Evolutionary conservation across 1,139 yeast species (phyloP).

Genomic region (Kodamaea fungicola): DNA sequence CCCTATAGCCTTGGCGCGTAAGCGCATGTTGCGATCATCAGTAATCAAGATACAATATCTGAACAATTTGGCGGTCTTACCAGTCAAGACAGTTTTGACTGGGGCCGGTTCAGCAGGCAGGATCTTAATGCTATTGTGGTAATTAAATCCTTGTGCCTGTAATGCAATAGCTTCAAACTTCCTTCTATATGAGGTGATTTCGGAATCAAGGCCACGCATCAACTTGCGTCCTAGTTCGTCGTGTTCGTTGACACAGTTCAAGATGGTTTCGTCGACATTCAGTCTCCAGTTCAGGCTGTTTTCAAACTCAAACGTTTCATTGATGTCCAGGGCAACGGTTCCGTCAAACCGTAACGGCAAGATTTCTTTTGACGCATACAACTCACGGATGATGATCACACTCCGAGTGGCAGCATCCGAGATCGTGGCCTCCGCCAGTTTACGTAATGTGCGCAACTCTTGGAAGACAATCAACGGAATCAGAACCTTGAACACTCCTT

Average conservation of each 20-base stretch:
- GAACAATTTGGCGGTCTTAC: slow-evolving; percentile 39
- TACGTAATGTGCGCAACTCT: slow-evolving; percentile 69
- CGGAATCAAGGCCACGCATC: slow-evolving; percentile 34
- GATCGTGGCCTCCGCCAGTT: slow-evolving; percentile 70
- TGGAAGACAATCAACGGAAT: slow-evolving; percentile 77
- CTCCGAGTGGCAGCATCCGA: slow-evolving; percentile 82
- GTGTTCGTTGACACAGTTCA: slow-evolving; percentile 48
- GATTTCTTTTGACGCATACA: slow-evolving; percentile 54
- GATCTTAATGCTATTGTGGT: slow-evolving; percentile 6
- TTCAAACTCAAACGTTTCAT: slow-evolving; percentile 57
- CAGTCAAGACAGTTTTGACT: slow-evolving; percentile 20
- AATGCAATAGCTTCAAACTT: slow-evolving; percentile 2
- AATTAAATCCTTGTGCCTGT: slow-evolving; percentile 3
- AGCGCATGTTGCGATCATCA: slow-evolving; percentile 70
- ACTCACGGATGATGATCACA: slow-evolving; percentile 67
- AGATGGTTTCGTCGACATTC: slow-evolving; percentile 57
- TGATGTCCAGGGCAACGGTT: slow-evolving; percentile 51
- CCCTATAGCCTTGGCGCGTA: slow-evolving; percentile 60
- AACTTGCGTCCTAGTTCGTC: slow-evolving; percentile 42
- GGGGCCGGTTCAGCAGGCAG: slow-evolving; percentile 6
- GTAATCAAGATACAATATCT: slow-evolving; percentile 62
- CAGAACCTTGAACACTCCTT: slow-evolving; percentile 52
- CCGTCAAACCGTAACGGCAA: slow-evolving; percentile 55
- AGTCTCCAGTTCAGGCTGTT: slow-evolving; percentile 64
- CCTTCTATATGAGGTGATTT: slow-evolving; percentile 7